Evolutionary conservation across 202 grass and related monocot genomes (phyloP), one percentile per base, ranked within the genome.

Genomic region (Schoenoplectus triqueter): DNA sequence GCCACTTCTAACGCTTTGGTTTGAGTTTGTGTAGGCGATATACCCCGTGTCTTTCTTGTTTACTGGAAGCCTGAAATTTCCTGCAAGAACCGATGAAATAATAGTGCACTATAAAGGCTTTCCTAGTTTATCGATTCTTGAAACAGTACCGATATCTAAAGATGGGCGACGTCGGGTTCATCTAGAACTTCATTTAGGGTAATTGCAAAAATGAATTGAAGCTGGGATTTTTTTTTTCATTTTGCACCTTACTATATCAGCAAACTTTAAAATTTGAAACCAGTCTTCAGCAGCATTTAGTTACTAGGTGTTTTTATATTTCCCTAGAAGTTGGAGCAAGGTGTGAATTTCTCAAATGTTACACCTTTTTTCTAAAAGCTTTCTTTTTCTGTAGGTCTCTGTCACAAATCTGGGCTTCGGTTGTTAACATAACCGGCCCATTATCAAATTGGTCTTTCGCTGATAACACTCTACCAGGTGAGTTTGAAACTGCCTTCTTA

Each of bases 361-460:
- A 64, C 66, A 59, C 19, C 59, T 31, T 31, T 31, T 31, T 31
- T 31, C 31, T 31, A 1, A 31, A 31, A 31, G 31, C 31, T 31
- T 68, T 79, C 39, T 87, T 11, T 31, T 87, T 71, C 73, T 88
- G 73, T 88, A 98, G 95, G 56, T 98, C 95, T 69, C 85, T 95
- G 71, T 90, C 87, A 2, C 92, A 98, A 88, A 88, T 98, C 54
- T 98, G 95, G 95, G 87, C 78, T 54, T 85, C 91, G 15, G 91
- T 84, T 52, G 84, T 98, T 13, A 98, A 98, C 84, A 90, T 98
- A 87, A 98, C 95, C 15, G 95, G 95, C 44, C 92, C 95, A 47
- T 68, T 98, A 64, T 90, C 91, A 55, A 95, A 98, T 92, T 98
- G 95, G 95, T 98, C 95, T 64, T 98, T 98, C 7, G 91, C 95